phyloP scores from a whole-genome alignment of 106 monocot species.

The Gastrodia elata region DNA sequence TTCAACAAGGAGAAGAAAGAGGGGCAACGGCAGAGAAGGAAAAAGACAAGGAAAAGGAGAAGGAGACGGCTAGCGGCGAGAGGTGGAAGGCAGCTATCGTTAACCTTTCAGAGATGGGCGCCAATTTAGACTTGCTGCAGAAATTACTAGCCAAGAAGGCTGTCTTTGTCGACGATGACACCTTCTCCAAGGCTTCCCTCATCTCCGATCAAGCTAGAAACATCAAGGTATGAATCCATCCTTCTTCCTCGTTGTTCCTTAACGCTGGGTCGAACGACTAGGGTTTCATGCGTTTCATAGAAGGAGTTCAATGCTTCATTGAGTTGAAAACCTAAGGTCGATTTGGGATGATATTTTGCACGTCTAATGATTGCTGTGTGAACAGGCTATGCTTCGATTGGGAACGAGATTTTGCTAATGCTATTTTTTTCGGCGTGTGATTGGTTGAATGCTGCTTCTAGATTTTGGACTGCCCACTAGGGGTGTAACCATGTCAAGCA shows the following conservation, averaged over 20 bases:
- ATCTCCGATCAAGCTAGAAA: conserved; percentile 63
- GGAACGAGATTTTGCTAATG: neutral
- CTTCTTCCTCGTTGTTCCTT: neutral
- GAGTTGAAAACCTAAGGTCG: neutral
- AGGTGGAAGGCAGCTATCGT: conserved; percentile 62
- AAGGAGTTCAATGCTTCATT: neutral
- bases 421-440: no score
- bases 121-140: conserved; percentile 70
- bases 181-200: conserved; percentile 78
- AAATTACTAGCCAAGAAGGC: conserved; percentile 71
- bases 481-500: no score
- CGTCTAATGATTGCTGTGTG: neutral
- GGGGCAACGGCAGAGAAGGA: conserved; percentile 32
- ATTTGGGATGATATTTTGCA: neutral
- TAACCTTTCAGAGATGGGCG: conserved; percentile 50
- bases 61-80: conserved; percentile 24
- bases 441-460: no score
- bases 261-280: no score
- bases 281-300: conserved; percentile 1
- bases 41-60: conserved; percentile 24
- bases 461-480: no score
- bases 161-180: conserved; percentile 91
- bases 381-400: neutral
- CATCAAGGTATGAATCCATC: conserved; percentile 55
- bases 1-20: neutral